Conservation (phyloP, 1,139 yeast species). For the Candida gigantensis region DNA sequence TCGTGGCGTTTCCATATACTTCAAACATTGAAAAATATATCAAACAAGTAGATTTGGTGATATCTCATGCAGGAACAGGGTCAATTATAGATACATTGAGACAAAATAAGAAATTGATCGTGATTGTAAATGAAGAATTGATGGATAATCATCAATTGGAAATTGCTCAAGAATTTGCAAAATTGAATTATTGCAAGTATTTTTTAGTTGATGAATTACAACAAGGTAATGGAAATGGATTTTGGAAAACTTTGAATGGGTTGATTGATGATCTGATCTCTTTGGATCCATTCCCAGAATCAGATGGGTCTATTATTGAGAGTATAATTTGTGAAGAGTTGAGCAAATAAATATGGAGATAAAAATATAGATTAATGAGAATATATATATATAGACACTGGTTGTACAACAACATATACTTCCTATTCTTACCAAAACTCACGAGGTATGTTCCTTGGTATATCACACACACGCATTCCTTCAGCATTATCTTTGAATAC, state of each 20-base stretch:
- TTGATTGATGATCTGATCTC: conserved; percentile 7
- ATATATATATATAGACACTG: no score
- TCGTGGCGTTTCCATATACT: conserved; percentile 51
- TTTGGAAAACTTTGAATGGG: conserved; percentile 5
- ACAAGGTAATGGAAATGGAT: conserved; percentile 1
- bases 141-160: conserved; percentile 90
- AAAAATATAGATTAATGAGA: not conserved
- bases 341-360: conserved; percentile 1
- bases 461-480: no score
- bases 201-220: conserved; percentile 8
- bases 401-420: no score
- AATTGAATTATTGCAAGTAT: conserved; percentile 18
- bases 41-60: conserved; percentile 51
- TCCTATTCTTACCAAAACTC: no score
- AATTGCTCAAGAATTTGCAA: conserved; percentile 61
- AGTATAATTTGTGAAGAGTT: conserved; percentile 13
- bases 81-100: conserved; percentile 80
- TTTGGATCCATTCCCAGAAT: conserved; percentile 7
- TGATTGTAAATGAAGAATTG: conserved; percentile 65
- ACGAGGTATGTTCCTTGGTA: no score
- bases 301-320: conserved; percentile 9
- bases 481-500: no score
- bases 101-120: conserved; percentile 56
- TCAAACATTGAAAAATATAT: conserved; percentile 41
- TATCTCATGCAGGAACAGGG: conserved; percentile 95